Evolutionary conservation across 2,329 filamentous ascomycete genomes (phyloP).

Genomic region (Fusarium nodosum): DNA sequence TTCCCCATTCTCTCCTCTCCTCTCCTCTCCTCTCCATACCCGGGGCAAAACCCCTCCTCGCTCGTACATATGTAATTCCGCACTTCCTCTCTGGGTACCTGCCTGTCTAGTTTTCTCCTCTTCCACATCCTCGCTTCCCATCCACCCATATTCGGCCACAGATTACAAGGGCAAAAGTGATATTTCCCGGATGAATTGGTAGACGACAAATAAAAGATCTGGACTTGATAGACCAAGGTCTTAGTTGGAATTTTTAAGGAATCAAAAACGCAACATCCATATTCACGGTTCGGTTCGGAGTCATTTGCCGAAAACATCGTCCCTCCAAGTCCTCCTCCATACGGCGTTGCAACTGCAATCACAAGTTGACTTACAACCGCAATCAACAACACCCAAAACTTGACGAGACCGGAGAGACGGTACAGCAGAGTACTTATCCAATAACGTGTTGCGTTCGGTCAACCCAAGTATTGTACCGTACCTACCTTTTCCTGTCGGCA

Average conservation of each 20-base stretch:
- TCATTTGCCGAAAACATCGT: conserved; percentile 29
- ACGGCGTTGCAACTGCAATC: conserved; percentile 14
- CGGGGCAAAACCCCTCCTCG: conserved; percentile 38
- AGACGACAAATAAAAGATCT: conserved; percentile 10
- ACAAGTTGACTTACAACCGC: conserved; percentile 18
- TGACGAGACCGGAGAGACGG: conserved; percentile 7
- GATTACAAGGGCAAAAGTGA: conserved; percentile 6
- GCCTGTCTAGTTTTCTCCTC: conserved; percentile 21
- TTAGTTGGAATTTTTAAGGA: background rate
- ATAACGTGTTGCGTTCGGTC: conserved; percentile 3
- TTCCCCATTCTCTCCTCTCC: conserved; percentile 28
- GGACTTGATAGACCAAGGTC: background rate
- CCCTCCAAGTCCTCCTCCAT: conserved; percentile 12
- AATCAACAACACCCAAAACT: conserved; percentile 4
- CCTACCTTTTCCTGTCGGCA: conserved; percentile 12
- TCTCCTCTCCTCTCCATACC: conserved; percentile 20
- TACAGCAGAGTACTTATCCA: conserved; percentile 2
- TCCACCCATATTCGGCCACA: conserved; percentile 12
- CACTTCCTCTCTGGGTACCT: conserved; percentile 23
- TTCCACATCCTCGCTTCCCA: conserved; percentile 19
- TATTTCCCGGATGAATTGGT: conserved; percentile 9
- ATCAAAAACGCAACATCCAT: conserved; percentile 8
- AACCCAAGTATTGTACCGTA: conserved; percentile 2
- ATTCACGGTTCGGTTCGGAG: conserved; percentile 27
- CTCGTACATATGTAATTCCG: conserved; percentile 15